phyloP scores from a whole-genome alignment of 2,329 filamentous ascomycete species.

The Teratosphaeria nubilosa region DNA sequence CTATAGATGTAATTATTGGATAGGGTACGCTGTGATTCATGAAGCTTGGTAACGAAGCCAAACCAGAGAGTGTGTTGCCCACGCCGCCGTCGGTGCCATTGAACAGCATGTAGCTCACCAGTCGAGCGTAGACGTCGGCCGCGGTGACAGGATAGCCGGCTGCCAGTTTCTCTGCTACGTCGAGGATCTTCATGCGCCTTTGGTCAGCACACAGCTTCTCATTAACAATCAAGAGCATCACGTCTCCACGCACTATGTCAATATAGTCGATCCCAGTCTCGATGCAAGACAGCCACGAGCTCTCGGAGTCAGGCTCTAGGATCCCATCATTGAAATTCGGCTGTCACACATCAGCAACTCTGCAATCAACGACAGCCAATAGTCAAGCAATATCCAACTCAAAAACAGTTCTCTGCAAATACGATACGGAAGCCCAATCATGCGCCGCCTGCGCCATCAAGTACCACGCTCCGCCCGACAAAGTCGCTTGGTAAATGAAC shows the following conservation, averaged over 20 bases:
- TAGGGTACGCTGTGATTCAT: conserved; percentile 27
- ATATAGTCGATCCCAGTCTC: neutral
- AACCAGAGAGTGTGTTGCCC: conserved; percentile 18
- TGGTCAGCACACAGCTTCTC: neutral
- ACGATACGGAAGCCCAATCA: conserved; percentile 32
- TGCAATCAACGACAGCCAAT: neutral
- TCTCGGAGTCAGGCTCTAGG: neutral
- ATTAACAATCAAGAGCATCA: neutral
- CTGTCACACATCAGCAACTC: neutral
- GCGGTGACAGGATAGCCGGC: conserved; percentile 27
- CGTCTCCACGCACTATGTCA: neutral
- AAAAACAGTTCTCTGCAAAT: conserved; percentile 29
- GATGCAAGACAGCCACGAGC: neutral
- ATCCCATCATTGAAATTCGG: neutral
- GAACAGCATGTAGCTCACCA: conserved; percentile 27
- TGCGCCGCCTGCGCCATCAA: conserved; percentile 33
- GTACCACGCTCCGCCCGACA: conserved; percentile 35
- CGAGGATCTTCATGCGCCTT: neutral
- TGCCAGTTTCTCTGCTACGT: conserved; percentile 20
- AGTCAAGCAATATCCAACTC: conserved; percentile 2
- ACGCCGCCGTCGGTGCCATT: conserved; percentile 24
- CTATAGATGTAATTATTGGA: conserved; percentile 32
- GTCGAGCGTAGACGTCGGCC: conserved; percentile 27
- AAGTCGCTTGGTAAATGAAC: conserved; percentile 32
- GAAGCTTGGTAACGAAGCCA: conserved; percentile 26